phyloP scores from a whole-genome alignment of 2,329 filamentous ascomycete species.

The Hymenoscyphus occultus region DNA sequence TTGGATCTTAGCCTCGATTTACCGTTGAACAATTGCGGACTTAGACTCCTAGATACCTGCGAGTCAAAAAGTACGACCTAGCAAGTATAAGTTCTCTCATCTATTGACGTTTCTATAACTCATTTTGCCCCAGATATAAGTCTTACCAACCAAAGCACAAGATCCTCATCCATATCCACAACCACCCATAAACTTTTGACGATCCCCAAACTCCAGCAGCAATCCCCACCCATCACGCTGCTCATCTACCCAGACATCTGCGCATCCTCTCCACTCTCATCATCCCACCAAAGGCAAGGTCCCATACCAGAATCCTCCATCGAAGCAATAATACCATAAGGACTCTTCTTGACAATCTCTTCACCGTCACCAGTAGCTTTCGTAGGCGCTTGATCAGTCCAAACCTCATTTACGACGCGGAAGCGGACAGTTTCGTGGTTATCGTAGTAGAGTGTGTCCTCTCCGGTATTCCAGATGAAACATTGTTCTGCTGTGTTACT shows the following conservation, averaged over 20 bases:
- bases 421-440: conserved; percentile 85
- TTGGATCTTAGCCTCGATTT: no score
- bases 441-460: conserved; percentile 81
- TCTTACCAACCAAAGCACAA: background rate
- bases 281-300: conserved; percentile 63
- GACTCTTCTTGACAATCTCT: conserved; percentile 50
- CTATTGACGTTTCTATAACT: background rate
- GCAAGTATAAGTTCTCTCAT: background rate
- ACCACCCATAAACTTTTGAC: background rate
- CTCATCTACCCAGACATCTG: background rate
- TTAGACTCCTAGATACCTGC: no score
- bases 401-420: conserved; percentile 80
- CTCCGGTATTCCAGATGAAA: conserved; percentile 78
- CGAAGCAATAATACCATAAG: conserved; percentile 66
- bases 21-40: no score
- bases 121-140: background rate
- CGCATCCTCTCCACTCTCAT: conserved; percentile 23
- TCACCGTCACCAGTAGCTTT: conserved; percentile 60
- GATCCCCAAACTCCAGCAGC: background rate
- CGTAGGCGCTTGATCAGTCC: conserved; percentile 83
- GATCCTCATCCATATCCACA: background rate
- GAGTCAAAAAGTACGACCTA: background rate
- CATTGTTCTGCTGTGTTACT: conserved; percentile 73
- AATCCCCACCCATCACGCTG: background rate
- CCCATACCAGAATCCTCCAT: conserved; percentile 63